Evolutionary conservation across 176 grass and related monocot species (phyloP), one percentile per base, ranked within the genome.

Genomic region (Lolium perenne): DNA sequence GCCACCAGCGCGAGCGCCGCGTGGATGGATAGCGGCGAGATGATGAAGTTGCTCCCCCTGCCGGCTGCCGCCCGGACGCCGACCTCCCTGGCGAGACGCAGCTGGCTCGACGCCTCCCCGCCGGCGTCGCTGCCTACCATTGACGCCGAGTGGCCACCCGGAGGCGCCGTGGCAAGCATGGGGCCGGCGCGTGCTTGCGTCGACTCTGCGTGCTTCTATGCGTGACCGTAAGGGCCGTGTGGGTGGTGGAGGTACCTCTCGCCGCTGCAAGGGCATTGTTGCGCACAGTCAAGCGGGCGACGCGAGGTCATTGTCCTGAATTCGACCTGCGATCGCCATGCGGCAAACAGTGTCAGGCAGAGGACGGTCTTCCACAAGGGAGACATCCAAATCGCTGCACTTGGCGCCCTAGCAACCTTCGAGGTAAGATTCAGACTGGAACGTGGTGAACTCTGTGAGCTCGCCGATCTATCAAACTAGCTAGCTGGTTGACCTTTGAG

Each of bases 281-380:
- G 66, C 3, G 16, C 17, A 14, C 35, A 41, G 16, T 69, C 16
- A 20, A 41, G 67, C 17, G 38, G 67, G 0, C 67, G 38, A 0
- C 67, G 67, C 38, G 67, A 43, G 38, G 67, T 70, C 67, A 70
- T 70, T n/a, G 67, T 9, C 38, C 38, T 20, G 67, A 70, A 70
- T 2, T 70, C 38, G 8, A 70, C 17, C 38, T 70, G 66, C 38
- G 66, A 38, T 35, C 66, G 66, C 66, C 66, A 70, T 70, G 66
- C 66, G 3, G 66, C 35, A 10, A 70, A 70, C 17, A 70, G 4
- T 38, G 67, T 70, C 67, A 43, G 8, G 38, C 38, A 70, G 38
- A 70, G 38, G 7, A 70, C 17, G 38, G 5, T 17, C 66, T 41
- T 70, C 66, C 66, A 70, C 38, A 70, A 41, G 16, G 66, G 66